phyloP scores from a whole-genome alignment of 2,329 filamentous ascomycete species.

The Coniosporium tulheliwenetii region DNA sequence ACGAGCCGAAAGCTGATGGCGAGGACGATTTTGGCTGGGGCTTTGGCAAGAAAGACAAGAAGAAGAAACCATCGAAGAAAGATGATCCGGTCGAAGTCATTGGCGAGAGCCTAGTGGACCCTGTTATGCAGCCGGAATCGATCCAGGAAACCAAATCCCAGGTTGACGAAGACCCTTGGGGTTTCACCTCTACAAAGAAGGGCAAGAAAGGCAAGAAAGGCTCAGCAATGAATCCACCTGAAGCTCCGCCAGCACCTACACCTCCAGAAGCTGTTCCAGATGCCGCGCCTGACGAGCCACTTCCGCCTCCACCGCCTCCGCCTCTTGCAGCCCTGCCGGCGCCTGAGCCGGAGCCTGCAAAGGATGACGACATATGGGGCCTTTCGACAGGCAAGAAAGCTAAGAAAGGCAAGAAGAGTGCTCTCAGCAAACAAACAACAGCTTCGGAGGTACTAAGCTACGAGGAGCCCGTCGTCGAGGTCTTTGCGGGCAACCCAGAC shows the following conservation, averaged over 20 bases:
- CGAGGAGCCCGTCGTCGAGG: conserved; percentile 4
- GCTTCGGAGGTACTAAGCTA: background rate
- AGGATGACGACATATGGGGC: conserved; percentile 41
- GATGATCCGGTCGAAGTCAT: conserved; percentile 22
- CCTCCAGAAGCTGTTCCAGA: conserved; percentile 15
- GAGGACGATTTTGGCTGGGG: conserved; percentile 42
- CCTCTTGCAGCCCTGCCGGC: conserved; percentile 12
- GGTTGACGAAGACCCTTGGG: conserved; percentile 15
- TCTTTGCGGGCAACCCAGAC: conserved; percentile 8
- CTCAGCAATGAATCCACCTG: conserved; percentile 13
- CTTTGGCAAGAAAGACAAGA: conserved; percentile 38
- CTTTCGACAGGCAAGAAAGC: conserved; percentile 10
- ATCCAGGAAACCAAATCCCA: conserved; percentile 16
- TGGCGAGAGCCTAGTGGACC: conserved; percentile 20
- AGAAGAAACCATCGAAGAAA: conserved; percentile 19
- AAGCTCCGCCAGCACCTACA: conserved; percentile 14
- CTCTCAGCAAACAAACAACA: background rate
- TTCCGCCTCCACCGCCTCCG: conserved; percentile 5
- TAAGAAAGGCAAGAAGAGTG: conserved; percentile 11
- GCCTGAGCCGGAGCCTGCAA: conserved; percentile 1
- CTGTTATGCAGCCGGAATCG: conserved; percentile 26
- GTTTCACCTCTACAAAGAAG: conserved; percentile 29
- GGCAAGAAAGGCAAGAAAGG: conserved; percentile 41
- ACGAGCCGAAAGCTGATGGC: conserved; percentile 32
- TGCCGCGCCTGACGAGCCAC: conserved; percentile 3